These are phyloP conservation scores for Coccomyxa subellipsoidea DNA, from an alignment of 163 green algal genomes.

Conservation along the genomic window DNA sequence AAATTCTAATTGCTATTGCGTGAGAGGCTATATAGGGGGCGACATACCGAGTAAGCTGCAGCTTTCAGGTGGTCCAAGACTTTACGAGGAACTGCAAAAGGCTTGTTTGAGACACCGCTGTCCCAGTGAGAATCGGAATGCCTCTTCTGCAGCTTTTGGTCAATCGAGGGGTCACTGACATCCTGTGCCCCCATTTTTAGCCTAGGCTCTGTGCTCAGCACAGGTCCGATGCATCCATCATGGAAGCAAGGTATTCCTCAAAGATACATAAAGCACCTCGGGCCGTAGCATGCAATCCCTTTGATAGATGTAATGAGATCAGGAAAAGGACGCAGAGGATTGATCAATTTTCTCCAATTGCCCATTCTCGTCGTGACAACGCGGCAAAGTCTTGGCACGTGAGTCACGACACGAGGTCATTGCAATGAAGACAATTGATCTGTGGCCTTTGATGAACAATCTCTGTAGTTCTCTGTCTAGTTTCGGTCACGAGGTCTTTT, in stretches of 20 bases:
- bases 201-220: too few species aligned
- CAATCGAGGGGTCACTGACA: background rate
- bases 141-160: background rate
- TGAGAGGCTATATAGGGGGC: too few species aligned
- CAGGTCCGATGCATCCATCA: too few species aligned
- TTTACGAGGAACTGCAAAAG: background rate
- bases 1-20: too few species aligned
- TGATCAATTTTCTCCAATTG: too few species aligned
- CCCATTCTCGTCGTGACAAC: background rate
- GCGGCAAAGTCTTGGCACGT: background rate
- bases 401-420: background rate
- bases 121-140: background rate
- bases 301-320: too few species aligned
- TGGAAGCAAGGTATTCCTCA: too few species aligned
- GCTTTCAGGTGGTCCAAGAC: constrained; percentile 3
- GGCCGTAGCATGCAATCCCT: too few species aligned
- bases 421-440: background rate
- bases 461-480: background rate
- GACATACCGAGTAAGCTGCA: background rate
- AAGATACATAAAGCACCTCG: too few species aligned
- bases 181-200: background rate
- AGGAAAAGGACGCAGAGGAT: too few species aligned
- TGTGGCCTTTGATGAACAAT: background rate
- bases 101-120: background rate
- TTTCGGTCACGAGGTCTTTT: background rate